Base-by-base conservation (phyloP, 805 yeast genomes). In the Nakazawaea sp. region DNA sequence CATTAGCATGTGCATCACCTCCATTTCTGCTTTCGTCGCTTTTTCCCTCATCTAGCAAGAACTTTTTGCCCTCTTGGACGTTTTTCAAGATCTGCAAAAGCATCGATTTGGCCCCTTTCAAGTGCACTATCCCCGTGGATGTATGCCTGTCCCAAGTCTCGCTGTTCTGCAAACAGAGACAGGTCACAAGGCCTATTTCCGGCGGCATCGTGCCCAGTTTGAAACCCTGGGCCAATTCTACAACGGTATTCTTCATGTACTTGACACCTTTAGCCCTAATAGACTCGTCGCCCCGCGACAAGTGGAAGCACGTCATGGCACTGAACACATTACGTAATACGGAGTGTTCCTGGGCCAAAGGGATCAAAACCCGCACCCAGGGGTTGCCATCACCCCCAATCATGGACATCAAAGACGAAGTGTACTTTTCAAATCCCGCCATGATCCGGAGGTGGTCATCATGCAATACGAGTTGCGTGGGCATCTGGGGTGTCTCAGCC, bases 131-230 rank as follows among this genome's bases (percentile, higher is more conserved):
- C 10, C 86, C 85, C 18, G 81, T 74, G 3, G 81, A 68, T 4
- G 72, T 77, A 41, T 74, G 80, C 10, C 77, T 69, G 49, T 77
- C 80, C 86, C 86, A 79, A 0, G 80, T 67, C 50, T 80, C 86
- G 27, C 81, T 70, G 41, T 75, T 70, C 0, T 85, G 81, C 38
- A 80, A 58, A 16, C 75, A 72, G 40, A 80, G 51, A 42, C 85
- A 78, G 0, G 84, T 73, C 0, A 81, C 76, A 16, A 80, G 57
- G 1, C 85, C 85, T 10, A 79, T 76, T 43, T 78, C 84, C 9
- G 77, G 76, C 2, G 81, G 79, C 20, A 73, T 59, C 2, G 62
- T 43, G n/a, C 58, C 49, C 33, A 55, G 55, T 30, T 62, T 58
- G 25, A 80, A 58, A 0, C 82, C 83, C 42, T 67, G 66, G 8